These are phyloP conservation scores for Fusarium xylarioides DNA, from an alignment of 2,329 filamentous ascomycete genomes.

Conservation along the genomic window DNA sequence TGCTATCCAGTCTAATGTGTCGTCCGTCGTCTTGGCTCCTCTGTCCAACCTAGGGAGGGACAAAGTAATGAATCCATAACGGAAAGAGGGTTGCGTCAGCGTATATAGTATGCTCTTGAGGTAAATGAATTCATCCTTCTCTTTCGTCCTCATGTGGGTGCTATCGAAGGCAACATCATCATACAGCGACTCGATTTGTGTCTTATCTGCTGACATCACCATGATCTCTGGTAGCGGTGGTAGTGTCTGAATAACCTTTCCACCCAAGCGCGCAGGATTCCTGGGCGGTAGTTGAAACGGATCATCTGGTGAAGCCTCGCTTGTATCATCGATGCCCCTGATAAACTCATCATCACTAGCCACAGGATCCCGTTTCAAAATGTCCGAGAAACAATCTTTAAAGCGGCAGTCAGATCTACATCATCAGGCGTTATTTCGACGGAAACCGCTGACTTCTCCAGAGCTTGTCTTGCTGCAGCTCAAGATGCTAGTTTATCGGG, in stretches of 20 bases:
- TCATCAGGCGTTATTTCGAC: slow-evolving; percentile 9
- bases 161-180: background rate
- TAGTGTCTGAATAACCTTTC: slow-evolving; percentile 11
- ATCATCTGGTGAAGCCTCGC: background rate
- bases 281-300: slow-evolving; percentile 31
- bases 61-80: slow-evolving; percentile 65
- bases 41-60: slow-evolving; percentile 54
- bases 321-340: slow-evolving; percentile 3
- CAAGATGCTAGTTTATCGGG: slow-evolving; percentile 56
- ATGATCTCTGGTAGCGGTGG: slow-evolving; percentile 40
- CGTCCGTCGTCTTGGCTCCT: slow-evolving; percentile 54
- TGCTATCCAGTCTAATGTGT: slow-evolving; percentile 67
- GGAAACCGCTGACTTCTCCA: background rate
- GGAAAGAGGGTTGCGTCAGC: slow-evolving; percentile 58
- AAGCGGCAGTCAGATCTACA: slow-evolving; percentile 5
- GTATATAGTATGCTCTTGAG: slow-evolving; percentile 60
- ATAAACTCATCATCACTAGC: slow-evolving; percentile 1
- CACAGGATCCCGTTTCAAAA: slow-evolving; percentile 17
- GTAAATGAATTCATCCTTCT: slow-evolving; percentile 58
- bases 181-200: slow-evolving; percentile 1
- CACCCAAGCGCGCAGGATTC: slow-evolving; percentile 29
- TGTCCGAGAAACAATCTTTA: slow-evolving; percentile 41
- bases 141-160: slow-evolving; percentile 37
- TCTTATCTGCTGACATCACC: slow-evolving; percentile 25
- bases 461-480: slow-evolving; percentile 50